Percentiles rank a stretch among this genome's conserved stretches.
Evolutionary conservation across 2,329 filamentous ascomycete genomes (phyloP).

Genomic region (Colletotrichum truncatum): DNA sequence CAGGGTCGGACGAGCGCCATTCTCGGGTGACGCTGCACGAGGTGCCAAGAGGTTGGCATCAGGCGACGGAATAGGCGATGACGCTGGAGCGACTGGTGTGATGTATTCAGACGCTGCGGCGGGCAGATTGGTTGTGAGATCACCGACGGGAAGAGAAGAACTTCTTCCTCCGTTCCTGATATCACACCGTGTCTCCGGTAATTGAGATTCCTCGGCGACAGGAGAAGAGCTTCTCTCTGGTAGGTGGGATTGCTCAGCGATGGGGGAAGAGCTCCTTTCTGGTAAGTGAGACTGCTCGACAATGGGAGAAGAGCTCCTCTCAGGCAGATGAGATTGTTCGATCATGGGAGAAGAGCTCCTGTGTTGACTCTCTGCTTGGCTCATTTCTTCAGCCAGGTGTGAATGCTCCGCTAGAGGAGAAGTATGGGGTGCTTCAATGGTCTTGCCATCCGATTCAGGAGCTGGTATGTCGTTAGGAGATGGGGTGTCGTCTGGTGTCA

Average conservation of each 20-base stretch:
- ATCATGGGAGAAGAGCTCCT: not conserved
- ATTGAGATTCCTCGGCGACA: not conserved
- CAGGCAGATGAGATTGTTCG: not conserved
- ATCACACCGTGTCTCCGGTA: not conserved
- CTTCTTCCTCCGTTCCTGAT: not conserved
- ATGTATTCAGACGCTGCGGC: slow-evolving; percentile 34
- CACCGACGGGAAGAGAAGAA: slow-evolving; percentile 19
- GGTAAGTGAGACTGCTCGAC: not conserved
- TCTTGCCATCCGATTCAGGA: slow-evolving; percentile 26
- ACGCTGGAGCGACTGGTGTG: slow-evolving; percentile 48
- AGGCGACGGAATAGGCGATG: slow-evolving; percentile 41
- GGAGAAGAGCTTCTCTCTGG: not conserved
- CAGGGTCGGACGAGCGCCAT: slow-evolving; percentile 52
- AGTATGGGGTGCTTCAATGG: slow-evolving; percentile 13
- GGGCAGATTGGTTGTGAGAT: slow-evolving; percentile 12
- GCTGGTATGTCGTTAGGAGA: slow-evolving; percentile 40
- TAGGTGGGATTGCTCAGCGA: not conserved
- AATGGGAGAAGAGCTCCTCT: not conserved
- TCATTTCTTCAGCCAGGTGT: not conserved
- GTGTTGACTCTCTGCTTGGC: not conserved
- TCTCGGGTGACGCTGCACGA: slow-evolving; percentile 33
- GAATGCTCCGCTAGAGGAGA: slow-evolving; percentile 3
- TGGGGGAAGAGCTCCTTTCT: not conserved
- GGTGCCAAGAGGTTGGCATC: slow-evolving; percentile 28
- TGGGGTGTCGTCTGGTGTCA: slow-evolving; percentile 63